A percentile compares a stretch with the other conserved stretches of the same genome.
Evolutionary conservation across 306 rosid species (phyloP).

Genomic region (Cicer cuneatum): DNA sequence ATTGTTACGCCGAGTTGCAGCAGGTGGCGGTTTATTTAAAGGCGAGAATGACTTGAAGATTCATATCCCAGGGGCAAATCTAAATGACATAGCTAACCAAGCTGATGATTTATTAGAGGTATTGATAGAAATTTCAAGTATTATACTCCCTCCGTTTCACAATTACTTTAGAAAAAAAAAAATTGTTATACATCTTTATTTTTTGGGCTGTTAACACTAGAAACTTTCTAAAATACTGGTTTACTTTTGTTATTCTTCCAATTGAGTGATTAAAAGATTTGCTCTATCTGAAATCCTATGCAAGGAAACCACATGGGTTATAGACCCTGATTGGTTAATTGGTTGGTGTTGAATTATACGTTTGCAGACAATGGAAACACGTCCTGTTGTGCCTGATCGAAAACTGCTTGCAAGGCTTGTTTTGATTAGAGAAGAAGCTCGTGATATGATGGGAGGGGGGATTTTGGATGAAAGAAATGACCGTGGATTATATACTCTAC

Average conservation of each 20-base stretch:
- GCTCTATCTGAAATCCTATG: constrained; percentile 2
- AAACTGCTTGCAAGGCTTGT: constrained; percentile 96
- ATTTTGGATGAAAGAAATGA: constrained; percentile 88
- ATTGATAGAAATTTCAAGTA: constrained; percentile 37
- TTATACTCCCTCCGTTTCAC: background rate
- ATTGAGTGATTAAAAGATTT: constrained; percentile 17
- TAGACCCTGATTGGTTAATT: constrained; percentile 24
- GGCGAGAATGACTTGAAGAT: constrained; percentile 65
- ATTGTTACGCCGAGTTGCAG: constrained; percentile 88
- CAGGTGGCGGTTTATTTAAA: constrained; percentile 85
- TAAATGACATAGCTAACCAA: constrained; percentile 92
- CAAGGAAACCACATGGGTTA: constrained; percentile 15
- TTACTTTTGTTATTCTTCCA: background rate
- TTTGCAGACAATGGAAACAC: constrained; percentile 90
- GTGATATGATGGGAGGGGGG: constrained; percentile 98
- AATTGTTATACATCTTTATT: background rate
- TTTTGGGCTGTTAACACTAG: background rate
- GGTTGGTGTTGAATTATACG: constrained; percentile 31
- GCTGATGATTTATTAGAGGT: constrained; percentile 98
- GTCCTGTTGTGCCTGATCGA: constrained; percentile 85
- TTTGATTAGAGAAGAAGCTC: constrained; percentile 97
- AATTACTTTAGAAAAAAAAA: too few relatives aligned
- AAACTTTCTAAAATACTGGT: background rate
- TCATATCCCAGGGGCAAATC: constrained; percentile 90
- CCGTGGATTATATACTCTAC: constrained; percentile 89